Evolutionary conservation across 805 yeast species (phyloP), one percentile per base, ranked within the genome.

Genomic region (Suhomyces sp.): DNA sequence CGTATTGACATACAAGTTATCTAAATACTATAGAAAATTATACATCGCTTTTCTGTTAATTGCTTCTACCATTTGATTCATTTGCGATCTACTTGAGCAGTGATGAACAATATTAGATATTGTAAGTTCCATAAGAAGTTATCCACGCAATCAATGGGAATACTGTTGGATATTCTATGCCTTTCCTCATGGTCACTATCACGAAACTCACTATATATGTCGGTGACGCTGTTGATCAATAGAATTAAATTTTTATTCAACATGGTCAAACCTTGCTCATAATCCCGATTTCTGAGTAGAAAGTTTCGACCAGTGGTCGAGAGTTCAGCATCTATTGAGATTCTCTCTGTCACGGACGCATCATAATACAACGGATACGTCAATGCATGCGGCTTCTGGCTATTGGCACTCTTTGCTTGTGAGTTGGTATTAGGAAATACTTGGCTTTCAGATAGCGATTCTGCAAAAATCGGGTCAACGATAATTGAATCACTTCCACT

Each of bases 121-220:
- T 68, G 60, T 16, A 68, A 40, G 30, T 53, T 64, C 73, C 73
- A 68, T 37, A 66, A 46, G 28, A 65, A 56, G 38, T 66, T 65
- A 43, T 67, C 73, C 12, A 56, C 32, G 34, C 69, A 63, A 29
- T 67, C 72, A 6, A 53, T 41, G 2, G 72, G 72, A 10, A 65
- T 50, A n/a, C 30, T 36, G 19, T 34, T 32, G 10, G 20, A 2
- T 6, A 26, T 26, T 11, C 17, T 17, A 20, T 16, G 6, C 12
- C 17, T 26, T n/a, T 26, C 18, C 6, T 50, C 43, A 12, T 41
- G 18, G 9, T 32, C 33, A 17, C 18, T 35, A 11, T 24, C 40
- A 28, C 35, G 29, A 15, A 44, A 46, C 28, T 38, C 43, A 12
- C 43, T 25, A 35, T 44, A 45, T 5, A 42, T 25, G 12, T 42